Base-by-base conservation (phyloP, 805 yeast species). In the Pichia phayaonensis region DNA sequence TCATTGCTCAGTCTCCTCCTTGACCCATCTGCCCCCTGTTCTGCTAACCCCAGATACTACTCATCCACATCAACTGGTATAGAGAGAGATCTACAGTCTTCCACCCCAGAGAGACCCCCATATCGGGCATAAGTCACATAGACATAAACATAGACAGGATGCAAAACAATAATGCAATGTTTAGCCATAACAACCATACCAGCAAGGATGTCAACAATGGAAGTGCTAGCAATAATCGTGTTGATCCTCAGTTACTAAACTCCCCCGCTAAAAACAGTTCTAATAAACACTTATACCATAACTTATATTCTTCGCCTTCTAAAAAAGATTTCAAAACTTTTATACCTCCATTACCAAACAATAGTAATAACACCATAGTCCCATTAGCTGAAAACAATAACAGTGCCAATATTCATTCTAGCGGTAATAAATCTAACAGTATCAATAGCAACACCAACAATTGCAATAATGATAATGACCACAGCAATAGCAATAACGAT, bases 231-330 rank as follows among this genome's bases (percentile, higher is more conserved):
- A 16, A 18, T 4, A 31, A 31, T 31, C 36, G 15, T 31, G 11
- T 16, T 6, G 38, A 34, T 16, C n/a, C 20, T 15, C 38, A n/a
- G 4, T 7, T 34, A 8, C 20, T 8, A 11, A 34, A n/a, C 12
- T 34, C 38, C n/a, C 38, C 38, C 16, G 6, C 4, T 16, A 16
- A 34, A 34, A 18, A 42, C 18, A 26, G 16, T 18, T 26, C 24
- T 34, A 10, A 34, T n/a, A 49, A 50, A 40, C 53, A 50, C 31
- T 41, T 46, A 8, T 50, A 50, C 44, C 53, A 50, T 22, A 46
- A 46, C 26, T 29, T 50, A 18, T 50, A 50, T 12, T 46, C 53
- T 15, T 50, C 53, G 16, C 53, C 53, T 7, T 26, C 48, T 20
- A 49, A 49, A 15, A 24, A 38, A 27, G 47, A 48, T 16, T 27